Conservation (phyloP, 2,329 filamentous ascomycete species). For the Endothia cerciana region DNA sequence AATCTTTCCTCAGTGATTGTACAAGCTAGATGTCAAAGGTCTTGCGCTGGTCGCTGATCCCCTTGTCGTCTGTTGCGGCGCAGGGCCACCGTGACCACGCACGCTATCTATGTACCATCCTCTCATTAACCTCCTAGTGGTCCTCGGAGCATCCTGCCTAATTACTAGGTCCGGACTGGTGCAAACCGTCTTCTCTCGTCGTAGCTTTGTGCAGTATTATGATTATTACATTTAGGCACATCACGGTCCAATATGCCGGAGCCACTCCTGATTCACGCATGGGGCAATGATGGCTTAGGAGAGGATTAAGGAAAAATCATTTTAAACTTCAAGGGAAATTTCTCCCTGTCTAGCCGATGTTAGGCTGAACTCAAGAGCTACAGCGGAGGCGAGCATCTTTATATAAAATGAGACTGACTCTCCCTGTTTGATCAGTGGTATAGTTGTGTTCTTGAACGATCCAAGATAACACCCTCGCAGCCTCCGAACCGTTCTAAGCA, state of each 20-base stretch:
- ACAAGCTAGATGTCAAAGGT: not conserved
- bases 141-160: slow-evolving; percentile 17
- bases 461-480: not conserved
- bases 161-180: slow-evolving; percentile 9
- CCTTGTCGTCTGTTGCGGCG: slow-evolving; percentile 3
- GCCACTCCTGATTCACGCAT: slow-evolving; percentile 1
- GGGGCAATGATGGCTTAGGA: not conserved
- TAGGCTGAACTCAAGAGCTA: not conserved
- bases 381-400: not conserved
- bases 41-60: not conserved
- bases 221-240: not conserved
- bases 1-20: not conserved
- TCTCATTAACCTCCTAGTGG: slow-evolving; percentile 3
- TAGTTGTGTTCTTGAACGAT: not conserved
- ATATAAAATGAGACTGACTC: not conserved
- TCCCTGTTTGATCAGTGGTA: not conserved
- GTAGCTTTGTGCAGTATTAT: not conserved
- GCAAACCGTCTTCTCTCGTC: not conserved
- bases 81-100: slow-evolving; percentile 6
- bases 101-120: slow-evolving; percentile 12
- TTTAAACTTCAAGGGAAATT: slow-evolving; percentile 11
- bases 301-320: not conserved
- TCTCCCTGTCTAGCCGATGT: slow-evolving; percentile 20
- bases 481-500: not conserved
- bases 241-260: slow-evolving; percentile 1